Evolutionary conservation across 169 alveolate species (phyloP), one percentile per base, ranked within the genome.

Genomic region (Ichthyophthirius multifiliis): DNA sequence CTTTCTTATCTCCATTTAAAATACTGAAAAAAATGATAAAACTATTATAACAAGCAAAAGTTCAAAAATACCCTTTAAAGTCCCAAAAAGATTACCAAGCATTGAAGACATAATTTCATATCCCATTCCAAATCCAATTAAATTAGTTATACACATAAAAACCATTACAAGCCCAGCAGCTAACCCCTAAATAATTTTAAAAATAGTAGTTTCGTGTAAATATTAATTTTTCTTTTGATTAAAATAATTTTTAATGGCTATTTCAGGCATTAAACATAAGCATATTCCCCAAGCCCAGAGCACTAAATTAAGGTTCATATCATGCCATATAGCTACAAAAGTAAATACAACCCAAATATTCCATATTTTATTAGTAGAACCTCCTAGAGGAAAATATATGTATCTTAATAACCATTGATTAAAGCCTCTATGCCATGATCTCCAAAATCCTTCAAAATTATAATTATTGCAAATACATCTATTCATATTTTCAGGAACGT

Each of bases 271-370:
- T 41, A 87, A 55, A 30, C 86, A 78, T 43, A 84, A 35, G 82
- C 92, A 88, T 39, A 88, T 89, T n/a, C 76, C 85, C 95, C 93
- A 89, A n/a, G 91, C 96, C 96, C 96, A 93, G 18, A 84, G 74
- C 18, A 90, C 47, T 37, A 93, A 82, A 75, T 89, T 85, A 5
- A 85, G 48, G 27, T 55, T 79, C 35, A 93, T 65, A 47, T 93
- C 97, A 82, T 93, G 95, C 95, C 97, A 93, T 18, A 93, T 37
- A 31, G 95, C 97, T 0, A 93, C 95, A 83, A 89, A 90, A 43
- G 92, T 83, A 71, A 93, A 90, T 32, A 93, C 84, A 9, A 88
- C 87, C 93, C 93, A 90, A 32, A 88, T 83, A 82, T 88, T 90
- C 15, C 82, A 71, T 18, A 87, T 18, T 80, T 86, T 88, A 43